Conservation (phyloP, 345 rosid genomes). For the Luvunga scandens region DNA sequence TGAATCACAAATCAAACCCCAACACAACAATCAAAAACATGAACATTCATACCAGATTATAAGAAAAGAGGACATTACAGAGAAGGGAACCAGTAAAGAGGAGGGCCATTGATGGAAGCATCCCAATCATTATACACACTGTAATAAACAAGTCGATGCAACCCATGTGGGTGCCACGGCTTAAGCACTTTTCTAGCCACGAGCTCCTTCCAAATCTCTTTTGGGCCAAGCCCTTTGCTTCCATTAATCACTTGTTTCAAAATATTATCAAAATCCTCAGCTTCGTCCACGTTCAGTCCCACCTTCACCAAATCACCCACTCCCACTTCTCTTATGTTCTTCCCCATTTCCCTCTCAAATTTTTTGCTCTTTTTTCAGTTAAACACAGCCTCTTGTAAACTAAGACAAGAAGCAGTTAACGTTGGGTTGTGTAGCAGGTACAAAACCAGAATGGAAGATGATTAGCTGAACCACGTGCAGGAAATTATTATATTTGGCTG, state of each 20-base stretch:
- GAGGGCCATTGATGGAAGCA: slow-evolving; percentile 56
- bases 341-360: slow-evolving; percentile 24
- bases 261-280: slow-evolving; percentile 30
- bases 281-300: slow-evolving; percentile 47
- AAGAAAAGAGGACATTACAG: slow-evolving; percentile 29
- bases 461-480: too few relatives aligned
- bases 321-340: slow-evolving; percentile 39
- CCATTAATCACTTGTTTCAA: slow-evolving; percentile 29
- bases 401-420: too few relatives aligned
- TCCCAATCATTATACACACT: slow-evolving; percentile 72
- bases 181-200: slow-evolving; percentile 41
- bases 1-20: too few relatives aligned
- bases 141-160: slow-evolving; percentile 76
- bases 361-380: neutral
- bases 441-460: too few relatives aligned
- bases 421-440: too few relatives aligned
- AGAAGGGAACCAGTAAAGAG: slow-evolving; percentile 88
- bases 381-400: neutral
- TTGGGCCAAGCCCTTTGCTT: slow-evolving; percentile 33
- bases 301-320: slow-evolving; percentile 47
- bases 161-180: slow-evolving; percentile 65
- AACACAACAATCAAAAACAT: too few relatives aligned
- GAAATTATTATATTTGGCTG: too few relatives aligned
- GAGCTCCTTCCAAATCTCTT: slow-evolving; percentile 60
- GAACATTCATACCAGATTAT: too few relatives aligned